Conservation (phyloP, 352 stramenopile species). For the Hyaloperonospora arabidopsidis region DNA sequence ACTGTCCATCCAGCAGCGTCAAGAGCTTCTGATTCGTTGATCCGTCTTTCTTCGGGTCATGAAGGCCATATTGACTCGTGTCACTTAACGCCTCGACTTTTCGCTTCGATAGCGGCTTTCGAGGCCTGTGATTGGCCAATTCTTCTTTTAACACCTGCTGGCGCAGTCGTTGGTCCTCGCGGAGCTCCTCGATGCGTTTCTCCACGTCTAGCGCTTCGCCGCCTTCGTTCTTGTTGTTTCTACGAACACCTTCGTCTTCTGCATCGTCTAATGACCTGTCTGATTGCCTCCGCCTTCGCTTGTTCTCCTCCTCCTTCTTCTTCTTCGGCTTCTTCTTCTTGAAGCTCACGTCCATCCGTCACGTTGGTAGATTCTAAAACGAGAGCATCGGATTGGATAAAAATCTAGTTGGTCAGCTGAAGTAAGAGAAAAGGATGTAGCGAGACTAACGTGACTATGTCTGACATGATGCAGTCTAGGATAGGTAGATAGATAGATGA, state of each 20-base stretch:
- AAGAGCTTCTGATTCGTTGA: conserved; percentile 62
- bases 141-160: conserved; percentile 37
- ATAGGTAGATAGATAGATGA: too few relatives aligned
- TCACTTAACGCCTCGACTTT: conserved; percentile 3
- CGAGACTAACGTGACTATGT: too few relatives aligned
- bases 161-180: conserved; percentile 60
- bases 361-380: neutral
- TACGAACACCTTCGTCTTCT: too few relatives aligned
- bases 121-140: conserved; percentile 13
- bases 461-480: too few relatives aligned
- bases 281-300: conserved; percentile 31
- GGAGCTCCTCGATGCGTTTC: conserved; percentile 57
- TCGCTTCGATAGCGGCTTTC: conserved; percentile 14
- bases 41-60: conserved; percentile 70
- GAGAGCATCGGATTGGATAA: conserved; percentile 14
- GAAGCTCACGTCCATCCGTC: conserved; percentile 40
- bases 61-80: conserved; percentile 45
- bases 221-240: too few relatives aligned
- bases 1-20: conserved; percentile 68
- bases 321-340: conserved; percentile 36
- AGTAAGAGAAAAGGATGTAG: too few relatives aligned
- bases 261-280: conserved; percentile 21
- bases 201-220: conserved; percentile 14
- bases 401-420: conserved; percentile 1
- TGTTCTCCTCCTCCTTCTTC: too few relatives aligned